Conservation (phyloP, 208 protist genomes). For the Trypanosoma boissoni region DNA sequence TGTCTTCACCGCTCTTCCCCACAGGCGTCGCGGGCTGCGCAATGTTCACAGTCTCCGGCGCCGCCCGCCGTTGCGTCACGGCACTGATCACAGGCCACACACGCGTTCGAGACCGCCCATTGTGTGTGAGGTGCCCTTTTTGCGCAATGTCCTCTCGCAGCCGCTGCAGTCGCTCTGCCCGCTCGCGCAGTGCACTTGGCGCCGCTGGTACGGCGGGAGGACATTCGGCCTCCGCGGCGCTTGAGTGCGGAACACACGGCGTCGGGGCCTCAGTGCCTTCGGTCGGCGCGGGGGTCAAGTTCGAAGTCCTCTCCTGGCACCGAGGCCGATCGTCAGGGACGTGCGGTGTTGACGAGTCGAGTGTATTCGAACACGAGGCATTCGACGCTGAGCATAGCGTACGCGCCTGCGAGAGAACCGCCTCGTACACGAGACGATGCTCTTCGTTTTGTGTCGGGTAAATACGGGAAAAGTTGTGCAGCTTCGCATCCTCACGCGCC, state of each 20-base stretch:
- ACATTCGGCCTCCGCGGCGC: constrained; percentile 1
- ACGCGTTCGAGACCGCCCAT: neutral
- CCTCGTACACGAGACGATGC: constrained; percentile 69
- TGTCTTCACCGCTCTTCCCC: constrained; percentile 6
- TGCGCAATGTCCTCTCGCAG: neutral
- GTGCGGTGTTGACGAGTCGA: constrained; percentile 9
- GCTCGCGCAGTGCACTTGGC: neutral
- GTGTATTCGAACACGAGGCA: neutral
- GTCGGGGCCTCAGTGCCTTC: neutral
- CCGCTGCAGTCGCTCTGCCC: neutral
- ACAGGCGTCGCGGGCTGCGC: too few species aligned
- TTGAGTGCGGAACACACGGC: neutral
- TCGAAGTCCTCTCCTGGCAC: too few species aligned
- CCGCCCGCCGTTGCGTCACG: neutral
- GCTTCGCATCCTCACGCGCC: constrained; percentile 67
- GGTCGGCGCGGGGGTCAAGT: too few species aligned
- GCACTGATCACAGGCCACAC: neutral
- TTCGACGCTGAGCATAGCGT: constrained; percentile 11
- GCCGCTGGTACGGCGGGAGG: neutral
- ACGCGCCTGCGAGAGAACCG: constrained; percentile 43
- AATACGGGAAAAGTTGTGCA: constrained; percentile 76
- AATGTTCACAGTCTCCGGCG: neutral
- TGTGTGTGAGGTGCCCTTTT: neutral
- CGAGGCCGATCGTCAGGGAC: constrained; percentile 16
- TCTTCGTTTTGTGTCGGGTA: constrained; percentile 68